Base-by-base conservation (phyloP, 345 rosid species). In the Populus ilicifolia region DNA sequence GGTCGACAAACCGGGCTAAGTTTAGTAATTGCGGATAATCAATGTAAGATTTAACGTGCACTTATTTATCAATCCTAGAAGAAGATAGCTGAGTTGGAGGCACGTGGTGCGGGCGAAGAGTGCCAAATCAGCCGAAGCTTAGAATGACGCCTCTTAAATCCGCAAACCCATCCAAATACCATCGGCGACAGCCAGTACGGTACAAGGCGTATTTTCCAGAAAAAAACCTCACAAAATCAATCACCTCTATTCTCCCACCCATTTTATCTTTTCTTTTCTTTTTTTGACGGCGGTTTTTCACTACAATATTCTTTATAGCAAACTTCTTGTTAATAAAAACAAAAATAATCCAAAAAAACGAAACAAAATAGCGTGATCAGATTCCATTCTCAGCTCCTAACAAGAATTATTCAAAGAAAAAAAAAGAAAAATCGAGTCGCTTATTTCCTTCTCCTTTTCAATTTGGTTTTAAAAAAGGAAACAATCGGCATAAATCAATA, bases 121-220 rank as follows among this genome's bases (percentile, higher is more conserved):
- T 13, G 50, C 50, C 50, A 46, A 0, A 46, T 13, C 11, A 12
- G 50, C 50, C 5, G 50, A 46, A 46, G 50, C 50, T 46, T 46
- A 0, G 43, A 39, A 39, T 1, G 43, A 39, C 43, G 43, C 48
- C 0, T 44, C 8, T 48, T 17, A 48, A 17, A 44, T 16, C 6
- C 56, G 17, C 2, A 50, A 21, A 21, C n/a, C 21, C 62, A 21
- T 6, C 56, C n/a, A 18, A 23, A 48, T 2, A 46, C 33, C 65
- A 52, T 46, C 46, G 75, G 75, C 61, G 18, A 52, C 23, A 29
- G 75, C 74, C 63, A 33, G 36, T 41, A 9, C 44, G 75, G 48
- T 52, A 18, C 65, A 71, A 2, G 8, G 8, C 23, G 33, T 66
- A 67, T 35, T 11, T 67, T 18, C 25, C 43, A 67, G 44, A 36